These are phyloP conservation scores for Lithospermum erythrorhizon DNA, from an alignment of 257 asterid species.

Conservation along the genomic window DNA sequence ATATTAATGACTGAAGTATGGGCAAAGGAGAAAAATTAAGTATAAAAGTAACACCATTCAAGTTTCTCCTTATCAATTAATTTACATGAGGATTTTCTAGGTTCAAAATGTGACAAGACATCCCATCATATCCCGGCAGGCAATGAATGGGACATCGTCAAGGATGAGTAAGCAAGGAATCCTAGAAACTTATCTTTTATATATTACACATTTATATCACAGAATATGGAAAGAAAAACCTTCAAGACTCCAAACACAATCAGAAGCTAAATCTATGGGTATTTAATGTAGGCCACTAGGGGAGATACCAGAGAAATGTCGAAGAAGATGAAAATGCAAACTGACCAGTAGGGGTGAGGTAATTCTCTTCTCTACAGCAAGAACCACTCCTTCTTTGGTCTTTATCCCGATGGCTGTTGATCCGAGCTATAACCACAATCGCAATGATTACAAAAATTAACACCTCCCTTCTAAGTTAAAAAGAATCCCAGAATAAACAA, in stretches of 20 bases:
- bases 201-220: too few relatives aligned
- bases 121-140: too few relatives aligned
- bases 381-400: constrained; percentile 90
- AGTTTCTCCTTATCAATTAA: neutral
- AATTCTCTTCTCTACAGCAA: constrained; percentile 86
- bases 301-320: too few relatives aligned
- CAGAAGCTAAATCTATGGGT: neutral
- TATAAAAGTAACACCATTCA: neutral
- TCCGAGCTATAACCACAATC: constrained; percentile 44
- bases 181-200: too few relatives aligned
- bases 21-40: neutral
- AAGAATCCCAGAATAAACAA: neutral
- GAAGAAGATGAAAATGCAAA: neutral
- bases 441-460: constrained; percentile 1
- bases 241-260: neutral
- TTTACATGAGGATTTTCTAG: too few relatives aligned
- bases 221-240: too few relatives aligned
- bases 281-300: neutral
- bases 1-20: neutral
- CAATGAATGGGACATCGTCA: too few relatives aligned
- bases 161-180: too few relatives aligned
- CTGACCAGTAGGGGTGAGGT: constrained; percentile 82
- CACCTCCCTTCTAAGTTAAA: neutral
- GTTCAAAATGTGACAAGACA: too few relatives aligned
- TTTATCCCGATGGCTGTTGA: constrained; percentile 85